Evolutionary conservation across 176 grass and related monocot genomes (phyloP).

Genomic region (Avena atlantica): DNA sequence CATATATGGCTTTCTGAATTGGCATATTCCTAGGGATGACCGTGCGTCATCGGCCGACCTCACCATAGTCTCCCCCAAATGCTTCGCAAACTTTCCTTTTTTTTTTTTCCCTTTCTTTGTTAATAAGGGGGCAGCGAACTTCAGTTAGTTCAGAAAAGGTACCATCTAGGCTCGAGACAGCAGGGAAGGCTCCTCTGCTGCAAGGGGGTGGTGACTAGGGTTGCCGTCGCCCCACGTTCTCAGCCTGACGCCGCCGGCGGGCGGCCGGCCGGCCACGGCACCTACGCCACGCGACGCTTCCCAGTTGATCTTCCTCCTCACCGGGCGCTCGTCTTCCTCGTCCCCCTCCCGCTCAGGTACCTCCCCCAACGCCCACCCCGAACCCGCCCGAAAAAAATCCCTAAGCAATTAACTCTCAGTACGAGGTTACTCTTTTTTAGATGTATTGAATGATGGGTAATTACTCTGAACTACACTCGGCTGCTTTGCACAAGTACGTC

Average conservation of each 20-base stretch:
- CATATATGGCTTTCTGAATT: not conserved
- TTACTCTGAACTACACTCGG: not conserved
- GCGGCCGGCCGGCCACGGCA: not conserved
- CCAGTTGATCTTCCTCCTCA: not conserved
- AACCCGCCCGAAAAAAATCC: not conserved
- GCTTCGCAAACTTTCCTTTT: not conserved
- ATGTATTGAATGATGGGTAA: not conserved
- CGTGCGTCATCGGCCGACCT: not conserved
- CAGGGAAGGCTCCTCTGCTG: not conserved
- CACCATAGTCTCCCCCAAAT: not conserved
- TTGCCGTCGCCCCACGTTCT: conserved; percentile 10
- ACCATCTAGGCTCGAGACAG: not conserved
- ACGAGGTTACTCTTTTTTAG: not conserved
- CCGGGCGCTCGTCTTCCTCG: not conserved
- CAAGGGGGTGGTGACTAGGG: conserved; percentile 10
- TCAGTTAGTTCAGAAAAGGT: no score
- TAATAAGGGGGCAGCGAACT: no score
- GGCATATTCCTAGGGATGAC: not conserved
- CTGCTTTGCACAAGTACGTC: no score
- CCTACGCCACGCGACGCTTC: not conserved
- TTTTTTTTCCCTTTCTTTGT: no score
- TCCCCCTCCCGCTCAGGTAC: not conserved
- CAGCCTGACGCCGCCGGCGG: conserved; percentile 1
- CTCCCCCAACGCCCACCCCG: not conserved
- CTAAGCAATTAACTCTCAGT: not conserved